A percentile compares a stretch with the other conserved stretches of the same genome.
Conservation (phyloP, 2,329 filamentous ascomycete genomes). For the Cladosporium oxysporum region DNA sequence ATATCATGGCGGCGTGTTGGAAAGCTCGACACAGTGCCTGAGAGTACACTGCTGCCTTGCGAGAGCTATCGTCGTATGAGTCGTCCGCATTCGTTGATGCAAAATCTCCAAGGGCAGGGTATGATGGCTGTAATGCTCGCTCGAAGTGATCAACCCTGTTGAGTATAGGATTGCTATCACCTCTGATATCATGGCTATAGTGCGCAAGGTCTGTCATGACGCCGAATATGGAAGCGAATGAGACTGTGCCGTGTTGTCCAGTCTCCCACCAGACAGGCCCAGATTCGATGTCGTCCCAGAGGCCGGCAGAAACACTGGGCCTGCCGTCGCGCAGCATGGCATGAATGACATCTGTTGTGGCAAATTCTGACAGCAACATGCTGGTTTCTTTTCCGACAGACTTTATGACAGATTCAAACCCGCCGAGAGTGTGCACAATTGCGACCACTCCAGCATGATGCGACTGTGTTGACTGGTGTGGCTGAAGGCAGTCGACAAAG, state of each 20-base stretch:
- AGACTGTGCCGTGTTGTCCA: slow-evolving; percentile 5
- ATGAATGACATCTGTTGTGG: slow-evolving; percentile 14
- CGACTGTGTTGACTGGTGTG: slow-evolving; percentile 14
- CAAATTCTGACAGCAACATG: slow-evolving; percentile 16
- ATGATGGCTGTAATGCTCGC: slow-evolving; percentile 7
- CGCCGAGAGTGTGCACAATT: slow-evolving; percentile 12
- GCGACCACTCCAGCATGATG: slow-evolving; percentile 18
- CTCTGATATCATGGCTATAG: slow-evolving; percentile 9
- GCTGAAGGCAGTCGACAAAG: slow-evolving; percentile 17
- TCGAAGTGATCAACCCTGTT: slow-evolving; percentile 15
- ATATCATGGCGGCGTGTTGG: slow-evolving; percentile 15
- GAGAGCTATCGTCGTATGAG: slow-evolving; percentile 13
- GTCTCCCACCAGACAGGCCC: slow-evolving; percentile 19
- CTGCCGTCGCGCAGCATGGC: slow-evolving; percentile 8
- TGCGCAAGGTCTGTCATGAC: slow-evolving; percentile 18
- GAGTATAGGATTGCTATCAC: background rate
- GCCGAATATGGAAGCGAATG: slow-evolving; percentile 14
- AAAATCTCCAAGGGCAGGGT: slow-evolving; percentile 6
- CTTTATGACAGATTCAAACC: slow-evolving; percentile 7
- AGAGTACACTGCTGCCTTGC: slow-evolving; percentile 14
- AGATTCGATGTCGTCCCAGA: slow-evolving; percentile 13
- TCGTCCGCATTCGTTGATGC: slow-evolving; percentile 6
- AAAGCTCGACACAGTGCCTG: slow-evolving; percentile 15
- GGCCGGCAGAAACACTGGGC: background rate
- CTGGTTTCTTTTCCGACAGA: slow-evolving; percentile 6